Percentiles rank a stretch among this genome's conserved stretches.
These are phyloP conservation scores for Aspergillus ustus DNA, from an alignment of 2,329 filamentous ascomycete genomes.

Conservation along the genomic window DNA sequence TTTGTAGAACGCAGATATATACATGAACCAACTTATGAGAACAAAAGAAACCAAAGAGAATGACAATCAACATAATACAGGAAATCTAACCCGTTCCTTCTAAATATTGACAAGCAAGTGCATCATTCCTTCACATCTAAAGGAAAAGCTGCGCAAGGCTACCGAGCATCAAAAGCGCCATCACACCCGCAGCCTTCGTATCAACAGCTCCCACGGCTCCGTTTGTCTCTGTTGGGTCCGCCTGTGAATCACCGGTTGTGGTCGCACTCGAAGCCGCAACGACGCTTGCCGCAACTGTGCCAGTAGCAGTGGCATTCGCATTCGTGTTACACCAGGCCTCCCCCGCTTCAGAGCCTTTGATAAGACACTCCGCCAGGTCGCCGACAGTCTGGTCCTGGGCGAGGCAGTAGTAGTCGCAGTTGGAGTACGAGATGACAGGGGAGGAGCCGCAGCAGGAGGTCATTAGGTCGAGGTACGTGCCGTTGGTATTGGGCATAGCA, in stretches of 20 bases:
- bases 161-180: not conserved
- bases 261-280: not conserved
- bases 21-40: not conserved
- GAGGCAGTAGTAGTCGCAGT: constrained; percentile 32
- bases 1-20: not conserved
- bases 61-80: not conserved
- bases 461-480: constrained; percentile 27
- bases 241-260: not conserved
- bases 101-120: too few species aligned
- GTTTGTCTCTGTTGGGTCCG: not conserved
- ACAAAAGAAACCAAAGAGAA: not conserved
- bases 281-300: constrained; percentile 1
- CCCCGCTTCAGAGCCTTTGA: constrained; percentile 26
- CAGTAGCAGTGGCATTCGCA: constrained; percentile 28
- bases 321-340: constrained; percentile 32
- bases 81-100: not conserved
- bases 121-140: not conserved
- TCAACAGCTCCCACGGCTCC: not conserved
- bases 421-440: constrained; percentile 26
- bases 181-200: not conserved
- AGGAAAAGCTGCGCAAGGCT: not conserved
- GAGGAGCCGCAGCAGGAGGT: constrained; percentile 27
- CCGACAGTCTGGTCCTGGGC: constrained; percentile 26
- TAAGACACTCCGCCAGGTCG: constrained; percentile 27
- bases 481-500: constrained; percentile 28